Conservation (phyloP, 805 yeast species). For the Lipomyces yamanashiensis region DNA sequence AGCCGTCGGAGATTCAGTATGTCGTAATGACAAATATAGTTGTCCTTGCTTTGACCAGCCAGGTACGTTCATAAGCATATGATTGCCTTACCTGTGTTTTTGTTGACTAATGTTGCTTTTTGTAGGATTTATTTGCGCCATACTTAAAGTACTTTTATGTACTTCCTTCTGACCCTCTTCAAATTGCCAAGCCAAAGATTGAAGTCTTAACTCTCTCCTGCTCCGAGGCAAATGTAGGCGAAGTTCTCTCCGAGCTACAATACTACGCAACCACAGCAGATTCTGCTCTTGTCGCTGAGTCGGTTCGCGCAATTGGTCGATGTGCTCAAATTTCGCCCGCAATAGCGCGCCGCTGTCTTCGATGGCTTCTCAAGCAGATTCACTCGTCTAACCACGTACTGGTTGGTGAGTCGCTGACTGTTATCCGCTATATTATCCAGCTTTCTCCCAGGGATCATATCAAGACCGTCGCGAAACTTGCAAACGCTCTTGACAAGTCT, state of each 20-base stretch:
- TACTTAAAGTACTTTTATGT: slow-evolving; percentile 52
- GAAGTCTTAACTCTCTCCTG: slow-evolving; percentile 64
- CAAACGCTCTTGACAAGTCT: slow-evolving; percentile 41
- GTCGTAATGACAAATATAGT: slow-evolving; percentile 56
- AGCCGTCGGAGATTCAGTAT: slow-evolving; percentile 46
- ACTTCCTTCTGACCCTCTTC: slow-evolving; percentile 56
- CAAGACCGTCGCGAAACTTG: slow-evolving; percentile 56
- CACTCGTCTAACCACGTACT: slow-evolving; percentile 45
- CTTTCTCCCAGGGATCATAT: slow-evolving; percentile 59
- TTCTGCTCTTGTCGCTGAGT: slow-evolving; percentile 48
- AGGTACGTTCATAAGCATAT: not conserved
- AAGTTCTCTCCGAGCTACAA: slow-evolving; percentile 65
- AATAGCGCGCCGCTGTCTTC: slow-evolving; percentile 61
- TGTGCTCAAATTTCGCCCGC: slow-evolving; percentile 57
- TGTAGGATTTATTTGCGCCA: slow-evolving; percentile 45
- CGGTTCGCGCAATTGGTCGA: slow-evolving; percentile 65
- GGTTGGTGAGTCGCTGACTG: slow-evolving; percentile 69
- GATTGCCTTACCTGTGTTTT: too few relatives aligned
- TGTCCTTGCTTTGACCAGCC: slow-evolving; percentile 40
- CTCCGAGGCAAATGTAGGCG: slow-evolving; percentile 55
- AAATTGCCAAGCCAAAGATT: slow-evolving; percentile 59
- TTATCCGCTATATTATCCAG: slow-evolving; percentile 74
- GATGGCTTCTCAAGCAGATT: slow-evolving; percentile 65
- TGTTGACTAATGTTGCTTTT: slow-evolving; percentile 14
- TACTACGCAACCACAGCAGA: slow-evolving; percentile 52